These are phyloP conservation scores for Aureobasidium vineae DNA, from an alignment of 2,329 filamentous ascomycete species.

Conservation along the genomic window DNA sequence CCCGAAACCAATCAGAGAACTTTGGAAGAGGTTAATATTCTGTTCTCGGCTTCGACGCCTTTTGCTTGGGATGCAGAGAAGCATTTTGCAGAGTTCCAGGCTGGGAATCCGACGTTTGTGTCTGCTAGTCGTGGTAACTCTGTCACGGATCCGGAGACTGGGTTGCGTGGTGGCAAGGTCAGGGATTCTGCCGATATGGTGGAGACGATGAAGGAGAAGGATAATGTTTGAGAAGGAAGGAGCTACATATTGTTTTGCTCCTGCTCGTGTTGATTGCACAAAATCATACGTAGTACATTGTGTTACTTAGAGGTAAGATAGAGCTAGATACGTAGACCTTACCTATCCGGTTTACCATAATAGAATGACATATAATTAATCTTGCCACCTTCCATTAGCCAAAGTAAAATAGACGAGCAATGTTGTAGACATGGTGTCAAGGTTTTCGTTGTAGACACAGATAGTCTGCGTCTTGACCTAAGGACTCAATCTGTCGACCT, in stretches of 20 bases:
- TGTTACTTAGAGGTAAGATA: too few species aligned
- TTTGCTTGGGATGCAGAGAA: slow-evolving; percentile 71
- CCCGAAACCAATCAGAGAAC: slow-evolving; percentile 61
- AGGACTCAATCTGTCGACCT: slow-evolving; percentile 70
- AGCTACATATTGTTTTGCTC: too few species aligned
- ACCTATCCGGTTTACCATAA: too few species aligned
- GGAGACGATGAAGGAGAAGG: slow-evolving; percentile 12
- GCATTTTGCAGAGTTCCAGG: slow-evolving; percentile 62
- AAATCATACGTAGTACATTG: too few species aligned
- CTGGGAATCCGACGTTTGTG: slow-evolving; percentile 52
- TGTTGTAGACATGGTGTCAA: neutral
- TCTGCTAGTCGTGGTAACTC: slow-evolving; percentile 34
- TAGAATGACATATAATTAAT: too few species aligned
- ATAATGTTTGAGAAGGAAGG: neutral
- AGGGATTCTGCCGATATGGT: slow-evolving; percentile 15
- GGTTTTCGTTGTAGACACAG: neutral
- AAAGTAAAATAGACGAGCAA: neutral
- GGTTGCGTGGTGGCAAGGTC: slow-evolving; percentile 1
- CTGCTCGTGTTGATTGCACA: neutral
- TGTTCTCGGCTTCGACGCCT: slow-evolving; percentile 65
- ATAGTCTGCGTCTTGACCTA: slow-evolving; percentile 39
- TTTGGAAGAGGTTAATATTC: slow-evolving; percentile 57
- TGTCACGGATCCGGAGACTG: slow-evolving; percentile 32
- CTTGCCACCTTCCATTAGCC: too few species aligned
- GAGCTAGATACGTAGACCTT: too few species aligned